Evolutionary conservation across 73 alveolate genomes (phyloP).

Genomic region (Paramecium octaurelia): DNA sequence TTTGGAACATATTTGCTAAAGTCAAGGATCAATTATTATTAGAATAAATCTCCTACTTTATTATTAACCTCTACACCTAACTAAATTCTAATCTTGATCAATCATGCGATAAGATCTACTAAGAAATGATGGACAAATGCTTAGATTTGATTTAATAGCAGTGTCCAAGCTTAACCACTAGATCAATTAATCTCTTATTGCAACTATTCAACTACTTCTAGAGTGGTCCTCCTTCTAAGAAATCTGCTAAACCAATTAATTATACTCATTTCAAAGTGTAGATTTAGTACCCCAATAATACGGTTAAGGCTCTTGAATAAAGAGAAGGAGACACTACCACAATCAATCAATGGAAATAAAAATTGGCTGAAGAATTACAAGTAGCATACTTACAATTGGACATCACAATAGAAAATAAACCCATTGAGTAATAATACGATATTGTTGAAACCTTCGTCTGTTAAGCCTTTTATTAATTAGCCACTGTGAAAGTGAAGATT

Average conservation of each 20-base stretch:
- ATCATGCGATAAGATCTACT: not conserved
- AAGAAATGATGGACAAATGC: constrained; percentile 47
- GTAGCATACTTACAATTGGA: constrained; percentile 13
- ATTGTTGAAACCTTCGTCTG: not conserved
- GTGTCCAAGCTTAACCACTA: constrained; percentile 13
- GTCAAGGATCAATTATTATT: not conserved
- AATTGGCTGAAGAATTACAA: constrained; percentile 11
- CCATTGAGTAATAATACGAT: constrained; percentile 11
- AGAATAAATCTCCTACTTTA: not conserved
- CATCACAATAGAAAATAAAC: not conserved
- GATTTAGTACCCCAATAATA: not conserved
- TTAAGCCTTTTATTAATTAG: not conserved
- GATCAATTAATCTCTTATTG: not conserved
- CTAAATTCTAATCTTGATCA: not conserved
- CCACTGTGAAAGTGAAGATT: not conserved
- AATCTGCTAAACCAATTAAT: not conserved
- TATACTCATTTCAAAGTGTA: not conserved
- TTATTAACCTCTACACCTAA: not conserved
- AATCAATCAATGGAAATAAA: constrained; percentile 16
- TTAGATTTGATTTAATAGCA: not conserved
- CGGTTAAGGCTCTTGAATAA: not conserved
- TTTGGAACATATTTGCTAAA: constrained; percentile 4
- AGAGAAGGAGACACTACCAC: constrained; percentile 25
- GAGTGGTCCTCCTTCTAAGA: not conserved
- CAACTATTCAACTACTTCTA: not conserved